Conservation (phyloP, 1,139 yeast species). For the Blastobotrys raffinosifermentans region DNA sequence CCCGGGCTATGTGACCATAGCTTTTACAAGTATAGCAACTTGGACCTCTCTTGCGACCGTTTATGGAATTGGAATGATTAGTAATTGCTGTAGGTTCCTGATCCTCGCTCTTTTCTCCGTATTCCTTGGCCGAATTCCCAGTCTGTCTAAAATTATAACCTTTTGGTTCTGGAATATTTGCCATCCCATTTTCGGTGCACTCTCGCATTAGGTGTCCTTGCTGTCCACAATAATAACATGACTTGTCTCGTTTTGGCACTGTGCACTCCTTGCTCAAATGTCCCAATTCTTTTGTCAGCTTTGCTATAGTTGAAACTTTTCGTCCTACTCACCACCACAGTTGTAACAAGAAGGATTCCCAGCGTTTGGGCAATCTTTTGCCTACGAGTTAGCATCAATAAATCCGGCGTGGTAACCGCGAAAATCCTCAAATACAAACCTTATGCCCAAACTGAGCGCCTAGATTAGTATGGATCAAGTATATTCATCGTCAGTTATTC, state of each 20-base stretch:
- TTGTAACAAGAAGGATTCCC: conserved; percentile 35
- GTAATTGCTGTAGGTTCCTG: too few species aligned
- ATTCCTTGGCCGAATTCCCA: conserved; percentile 87
- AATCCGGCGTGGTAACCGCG: conserved; percentile 3
- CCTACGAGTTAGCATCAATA: conserved; percentile 19
- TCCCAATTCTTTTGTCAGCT: conserved; percentile 38
- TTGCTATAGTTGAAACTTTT: not conserved
- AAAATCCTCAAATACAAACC: too few species aligned
- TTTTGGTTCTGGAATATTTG: too few species aligned
- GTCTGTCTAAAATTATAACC: conserved; percentile 93
- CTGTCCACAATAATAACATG: conserved; percentile 82
- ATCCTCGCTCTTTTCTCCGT: too few species aligned
- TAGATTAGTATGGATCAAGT: conserved; percentile 8
- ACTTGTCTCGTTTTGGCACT: conserved; percentile 33
- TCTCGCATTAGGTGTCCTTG: conserved; percentile 76
- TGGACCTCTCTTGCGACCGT: conserved; percentile 3
- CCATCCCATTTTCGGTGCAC: conserved; percentile 37
- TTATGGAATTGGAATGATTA: conserved; percentile 21
- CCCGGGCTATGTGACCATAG: conserved; percentile 56
- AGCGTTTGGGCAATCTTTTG: conserved; percentile 33
- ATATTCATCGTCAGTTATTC: conserved; percentile 1
- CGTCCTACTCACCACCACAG: conserved; percentile 25
- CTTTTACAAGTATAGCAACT: conserved; percentile 90
- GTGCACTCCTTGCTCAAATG: conserved; percentile 79
- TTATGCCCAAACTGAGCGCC: conserved; percentile 34